These are phyloP conservation scores for Aspergillus pseudoviridinutans DNA, from an alignment of 2,329 filamentous ascomycete genomes.

Conservation along the genomic window DNA sequence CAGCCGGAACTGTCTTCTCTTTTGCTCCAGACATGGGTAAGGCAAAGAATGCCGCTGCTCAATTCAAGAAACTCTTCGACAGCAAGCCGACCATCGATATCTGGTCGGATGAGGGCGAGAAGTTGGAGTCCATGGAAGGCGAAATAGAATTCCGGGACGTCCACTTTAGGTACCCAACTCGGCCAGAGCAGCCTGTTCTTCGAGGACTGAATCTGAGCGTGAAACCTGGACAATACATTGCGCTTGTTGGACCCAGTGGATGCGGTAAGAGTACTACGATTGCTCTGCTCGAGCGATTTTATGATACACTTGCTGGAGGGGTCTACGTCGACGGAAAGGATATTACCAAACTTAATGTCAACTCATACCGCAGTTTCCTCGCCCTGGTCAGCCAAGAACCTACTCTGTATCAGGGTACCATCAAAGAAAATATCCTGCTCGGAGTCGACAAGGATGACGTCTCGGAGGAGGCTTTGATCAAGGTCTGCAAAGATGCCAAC, in stretches of 20 bases:
- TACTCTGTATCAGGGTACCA: constrained; percentile 87
- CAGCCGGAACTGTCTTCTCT: constrained; percentile 82
- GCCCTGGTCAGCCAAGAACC: constrained; percentile 93
- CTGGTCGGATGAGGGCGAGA: constrained; percentile 68
- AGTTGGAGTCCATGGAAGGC: constrained; percentile 63
- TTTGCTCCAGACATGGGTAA: constrained; percentile 93
- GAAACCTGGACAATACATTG: constrained; percentile 51
- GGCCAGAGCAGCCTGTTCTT: constrained; percentile 87
- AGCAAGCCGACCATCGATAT: constrained; percentile 76
- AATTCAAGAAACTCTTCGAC: constrained; percentile 81
- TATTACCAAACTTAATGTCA: constrained; percentile 75
- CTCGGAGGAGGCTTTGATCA: constrained; percentile 66
- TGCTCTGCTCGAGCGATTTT: constrained; percentile 87
- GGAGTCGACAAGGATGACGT: constrained; percentile 66
- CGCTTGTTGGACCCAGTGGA: constrained; percentile 87
- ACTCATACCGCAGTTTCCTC: constrained; percentile 77
- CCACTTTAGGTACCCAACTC: constrained; percentile 89
- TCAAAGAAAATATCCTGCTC: constrained; percentile 84
- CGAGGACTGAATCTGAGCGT: constrained; percentile 66
- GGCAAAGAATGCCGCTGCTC: constrained; percentile 75
- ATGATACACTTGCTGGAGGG: constrained; percentile 77
- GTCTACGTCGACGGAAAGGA: constrained; percentile 80
- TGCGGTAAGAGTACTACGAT: constrained; percentile 96
- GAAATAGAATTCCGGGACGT: constrained; percentile 86
- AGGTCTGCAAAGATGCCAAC: constrained; percentile 83